phyloP scores from a whole-genome alignment of 148 eudicot genomes.

The Limonium bicolor region DNA sequence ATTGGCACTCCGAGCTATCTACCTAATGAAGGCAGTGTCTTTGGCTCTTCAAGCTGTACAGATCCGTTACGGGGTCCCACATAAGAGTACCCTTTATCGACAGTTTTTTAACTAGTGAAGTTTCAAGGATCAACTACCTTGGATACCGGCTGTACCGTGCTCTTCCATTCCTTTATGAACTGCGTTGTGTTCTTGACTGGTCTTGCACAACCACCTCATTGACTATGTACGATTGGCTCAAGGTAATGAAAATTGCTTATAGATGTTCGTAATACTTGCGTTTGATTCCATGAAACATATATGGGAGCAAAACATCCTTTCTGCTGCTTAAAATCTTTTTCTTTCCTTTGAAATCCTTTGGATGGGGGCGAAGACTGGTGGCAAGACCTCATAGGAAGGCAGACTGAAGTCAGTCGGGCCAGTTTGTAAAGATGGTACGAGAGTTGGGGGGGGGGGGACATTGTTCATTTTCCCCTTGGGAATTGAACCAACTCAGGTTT shows the following conservation, averaged over 20 bases:
- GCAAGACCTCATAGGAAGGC: no score
- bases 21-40: constrained; percentile 79
- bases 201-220: constrained; percentile 94
- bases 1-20: constrained; percentile 83
- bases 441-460: no score
- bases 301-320: no score
- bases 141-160: constrained; percentile 94
- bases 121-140: constrained; percentile 69
- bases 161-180: constrained; percentile 89
- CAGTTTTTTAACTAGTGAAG: constrained; percentile 86
- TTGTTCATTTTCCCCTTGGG: no score
- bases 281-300: no score
- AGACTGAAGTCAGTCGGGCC: no score
- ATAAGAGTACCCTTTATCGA: constrained; percentile 90
- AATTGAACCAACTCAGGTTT: no score
- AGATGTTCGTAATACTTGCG: no score
- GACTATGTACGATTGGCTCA: constrained; percentile 99
- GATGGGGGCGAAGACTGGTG: no score
- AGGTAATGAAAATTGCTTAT: constrained; percentile 49
- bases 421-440: no score
- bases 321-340: no score
- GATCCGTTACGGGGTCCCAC: constrained; percentile 91
- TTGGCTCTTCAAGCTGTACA: constrained; percentile 94
- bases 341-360: no score
- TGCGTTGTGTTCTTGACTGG: constrained; percentile 99